phyloP scores from a whole-genome alignment of 2,329 filamentous ascomycete species.

The Teratosphaeria zuluensis region DNA sequence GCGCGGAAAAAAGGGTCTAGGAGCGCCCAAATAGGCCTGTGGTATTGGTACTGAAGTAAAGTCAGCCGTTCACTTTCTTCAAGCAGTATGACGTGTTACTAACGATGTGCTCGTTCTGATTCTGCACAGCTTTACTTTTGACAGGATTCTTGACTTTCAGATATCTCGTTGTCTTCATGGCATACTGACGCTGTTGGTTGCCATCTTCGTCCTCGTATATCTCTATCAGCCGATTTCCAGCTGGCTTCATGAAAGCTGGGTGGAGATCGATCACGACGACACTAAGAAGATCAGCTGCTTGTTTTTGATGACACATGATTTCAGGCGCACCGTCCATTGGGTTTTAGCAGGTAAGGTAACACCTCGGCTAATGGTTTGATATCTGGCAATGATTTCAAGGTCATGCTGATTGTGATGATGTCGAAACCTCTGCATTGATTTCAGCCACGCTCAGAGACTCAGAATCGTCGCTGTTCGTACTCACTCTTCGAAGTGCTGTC shows the following conservation, averaged over 20 bases:
- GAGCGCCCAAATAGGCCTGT: constrained; percentile 38
- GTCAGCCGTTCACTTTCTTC: neutral
- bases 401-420: constrained; percentile 38
- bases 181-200: constrained; percentile 26
- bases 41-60: constrained; percentile 30
- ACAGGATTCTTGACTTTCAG: constrained; percentile 31
- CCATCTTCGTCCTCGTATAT: constrained; percentile 30
- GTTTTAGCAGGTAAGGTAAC: constrained; percentile 33
- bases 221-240: constrained; percentile 31
- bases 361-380: constrained; percentile 34
- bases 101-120: constrained; percentile 15
- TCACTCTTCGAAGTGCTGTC: neutral
- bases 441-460: neutral
- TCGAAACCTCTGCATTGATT: constrained; percentile 29
- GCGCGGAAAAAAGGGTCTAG: constrained; percentile 35
- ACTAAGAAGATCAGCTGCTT: constrained; percentile 19
- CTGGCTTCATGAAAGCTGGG: constrained; percentile 41
- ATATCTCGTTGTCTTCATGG: constrained; percentile 34
- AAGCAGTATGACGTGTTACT: constrained; percentile 16
- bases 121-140: constrained; percentile 28
- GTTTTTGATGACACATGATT: neutral
- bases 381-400: constrained; percentile 39
- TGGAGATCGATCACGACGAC: constrained; percentile 35
- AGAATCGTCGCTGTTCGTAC: neutral
- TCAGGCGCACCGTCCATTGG: constrained; percentile 18